Evolutionary conservation across 164 flowering plant genomes (phyloP).

Genomic region (Aristolochia californica): DNA sequence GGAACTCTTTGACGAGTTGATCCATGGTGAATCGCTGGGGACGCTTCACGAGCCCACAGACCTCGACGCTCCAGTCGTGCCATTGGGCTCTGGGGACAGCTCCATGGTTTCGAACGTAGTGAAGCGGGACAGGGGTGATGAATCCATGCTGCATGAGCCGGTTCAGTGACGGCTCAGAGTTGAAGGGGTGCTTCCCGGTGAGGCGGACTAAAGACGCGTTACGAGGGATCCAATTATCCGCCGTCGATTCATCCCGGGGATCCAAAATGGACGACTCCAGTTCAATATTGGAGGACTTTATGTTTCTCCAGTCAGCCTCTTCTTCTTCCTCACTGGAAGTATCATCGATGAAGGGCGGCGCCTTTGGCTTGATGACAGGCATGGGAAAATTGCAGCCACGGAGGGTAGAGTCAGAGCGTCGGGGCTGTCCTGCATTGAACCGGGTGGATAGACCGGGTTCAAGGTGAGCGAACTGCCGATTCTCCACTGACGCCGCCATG

Average conservation of each 20-base stretch:
- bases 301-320: slow-evolving; percentile 5
- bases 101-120: slow-evolving; percentile 98
- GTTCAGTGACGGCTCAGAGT: slow-evolving; percentile 64
- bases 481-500: slow-evolving; percentile 70
- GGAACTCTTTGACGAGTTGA: slow-evolving; percentile 57
- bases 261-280: slow-evolving; percentile 50
- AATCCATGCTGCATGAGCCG: slow-evolving; percentile 89
- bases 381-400: slow-evolving; percentile 13
- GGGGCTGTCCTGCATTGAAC: slow-evolving; percentile 22
- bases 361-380: slow-evolving; percentile 5
- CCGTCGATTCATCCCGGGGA: slow-evolving; percentile 53
- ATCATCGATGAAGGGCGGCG: neutral
- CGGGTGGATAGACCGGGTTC: slow-evolving; percentile 29
- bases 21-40: slow-evolving; percentile 72
- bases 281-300: slow-evolving; percentile 17
- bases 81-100: slow-evolving; percentile 59
- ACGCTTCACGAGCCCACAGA: slow-evolving; percentile 61
- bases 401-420: slow-evolving; percentile 27
- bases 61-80: slow-evolving; percentile 83
- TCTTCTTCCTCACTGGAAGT: slow-evolving; percentile 24
- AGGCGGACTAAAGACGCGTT: slow-evolving; percentile 69
- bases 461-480: slow-evolving; percentile 36
- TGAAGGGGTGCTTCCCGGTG: slow-evolving; percentile 96
- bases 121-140: slow-evolving; percentile 86
- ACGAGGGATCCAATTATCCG: slow-evolving; percentile 76